Conservation (phyloP, 331 rosid species). For the Spiraea crenata region DNA sequence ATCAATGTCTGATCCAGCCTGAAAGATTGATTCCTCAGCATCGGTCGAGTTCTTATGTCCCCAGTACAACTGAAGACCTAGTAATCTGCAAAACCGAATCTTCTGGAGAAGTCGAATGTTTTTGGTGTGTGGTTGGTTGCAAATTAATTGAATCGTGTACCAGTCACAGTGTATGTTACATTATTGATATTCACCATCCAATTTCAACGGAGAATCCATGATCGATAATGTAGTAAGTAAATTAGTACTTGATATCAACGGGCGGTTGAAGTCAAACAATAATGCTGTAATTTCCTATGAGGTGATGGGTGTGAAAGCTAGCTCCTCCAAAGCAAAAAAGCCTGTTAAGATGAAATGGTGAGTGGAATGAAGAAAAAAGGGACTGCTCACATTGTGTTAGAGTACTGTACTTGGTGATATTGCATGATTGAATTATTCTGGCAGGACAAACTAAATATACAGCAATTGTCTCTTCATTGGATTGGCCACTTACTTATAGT, state of each 20-base stretch:
- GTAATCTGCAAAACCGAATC: conserved; percentile 6
- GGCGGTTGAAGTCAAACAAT: too few species aligned
- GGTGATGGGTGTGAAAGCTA: conserved; percentile 24
- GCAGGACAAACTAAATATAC: conserved; percentile 34
- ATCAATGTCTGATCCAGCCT: neutral
- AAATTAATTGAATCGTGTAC: too few species aligned
- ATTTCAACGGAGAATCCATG: too few species aligned
- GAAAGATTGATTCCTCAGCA: conserved; percentile 14
- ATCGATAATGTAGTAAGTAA: too few species aligned
- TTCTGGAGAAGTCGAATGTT: neutral
- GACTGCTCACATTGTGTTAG: conserved; percentile 18
- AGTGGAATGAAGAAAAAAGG: conserved; percentile 24
- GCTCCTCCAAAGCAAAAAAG: conserved; percentile 24
- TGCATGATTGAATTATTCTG: conserved; percentile 35
- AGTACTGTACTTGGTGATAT: conserved; percentile 35
- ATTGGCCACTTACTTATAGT: conserved; percentile 37
- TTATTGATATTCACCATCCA: neutral
- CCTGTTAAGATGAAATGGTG: conserved; percentile 10
- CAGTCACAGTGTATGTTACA: neutral
- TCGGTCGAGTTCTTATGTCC: neutral
- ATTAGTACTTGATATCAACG: too few species aligned
- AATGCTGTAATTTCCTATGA: neutral
- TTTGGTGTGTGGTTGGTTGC: too few species aligned
- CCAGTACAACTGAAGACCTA: neutral
- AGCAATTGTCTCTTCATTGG: conserved; percentile 39